Evolutionary conservation across 75 land plant species (phyloP).

Genomic region (Pinus tabuliformis): DNA sequence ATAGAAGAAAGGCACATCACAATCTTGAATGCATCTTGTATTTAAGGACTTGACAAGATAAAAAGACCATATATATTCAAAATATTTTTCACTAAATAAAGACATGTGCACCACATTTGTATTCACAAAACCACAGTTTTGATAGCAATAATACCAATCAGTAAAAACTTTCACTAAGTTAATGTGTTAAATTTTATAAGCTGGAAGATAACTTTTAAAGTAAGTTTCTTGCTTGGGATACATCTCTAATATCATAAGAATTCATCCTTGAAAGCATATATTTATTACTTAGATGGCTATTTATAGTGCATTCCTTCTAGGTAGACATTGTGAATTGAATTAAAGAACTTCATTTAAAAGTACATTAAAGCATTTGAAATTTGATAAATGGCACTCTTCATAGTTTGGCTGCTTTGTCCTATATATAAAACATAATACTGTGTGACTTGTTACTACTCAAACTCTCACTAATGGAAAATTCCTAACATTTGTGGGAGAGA

Average conservation of each 20-base stretch:
- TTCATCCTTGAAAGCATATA: neutral
- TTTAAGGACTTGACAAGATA: neutral
- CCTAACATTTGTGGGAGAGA: too few relatives aligned
- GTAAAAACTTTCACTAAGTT: neutral
- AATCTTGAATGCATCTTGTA: neutral
- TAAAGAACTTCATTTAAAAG: neutral
- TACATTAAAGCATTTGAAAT: neutral
- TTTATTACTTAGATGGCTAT: neutral
- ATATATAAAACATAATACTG: too few relatives aligned
- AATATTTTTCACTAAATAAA: neutral
- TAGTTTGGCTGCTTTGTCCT: neutral
- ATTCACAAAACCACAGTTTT: neutral
- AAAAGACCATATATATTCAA: neutral
- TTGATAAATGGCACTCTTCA: neutral
- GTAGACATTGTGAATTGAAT: neutral
- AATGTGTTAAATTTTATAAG: neutral
- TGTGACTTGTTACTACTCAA: too few relatives aligned
- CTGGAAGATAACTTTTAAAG: neutral
- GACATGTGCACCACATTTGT: neutral
- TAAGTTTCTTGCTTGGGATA: neutral
- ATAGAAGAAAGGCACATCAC: neutral
- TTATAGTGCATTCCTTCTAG: neutral
- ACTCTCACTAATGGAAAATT: too few relatives aligned
- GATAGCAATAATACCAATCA: neutral
- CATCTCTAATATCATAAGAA: neutral